Evolutionary conservation across 2,329 filamentous ascomycete genomes (phyloP), one percentile per base, ranked within the genome.

Genomic region (Ceratocystis huliohia): DNA sequence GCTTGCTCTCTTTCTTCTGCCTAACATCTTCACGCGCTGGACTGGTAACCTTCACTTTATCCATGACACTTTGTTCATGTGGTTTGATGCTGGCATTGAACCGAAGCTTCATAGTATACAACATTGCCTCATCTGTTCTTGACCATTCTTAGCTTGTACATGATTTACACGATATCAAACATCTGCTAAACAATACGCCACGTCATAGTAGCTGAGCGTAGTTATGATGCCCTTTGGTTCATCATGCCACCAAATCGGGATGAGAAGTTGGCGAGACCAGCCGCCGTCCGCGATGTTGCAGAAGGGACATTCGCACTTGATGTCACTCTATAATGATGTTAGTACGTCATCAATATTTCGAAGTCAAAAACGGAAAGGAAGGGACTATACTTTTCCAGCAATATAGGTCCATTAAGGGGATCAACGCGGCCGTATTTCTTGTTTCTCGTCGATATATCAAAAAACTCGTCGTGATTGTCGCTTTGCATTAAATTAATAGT

Each of bases 381-480:
- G 5, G 72, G 3, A 41, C 10, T 81, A 70, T 81, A 90, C 88
- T 99, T 99, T 78, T 97, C 93, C n/a, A 99, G 76, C 69, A 99
- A 74, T 50, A 90, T 80, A 0, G 92, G 91, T 0, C 93, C 94
- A 74, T 95, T 95, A 74, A 95, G 81, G 64, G 90, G 88, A 76
- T 97, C 91, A 44, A 99, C 95, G 65, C 91, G 87, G 17, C 91
- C 89, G 74, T 96, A 99, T 74, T 96, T 95, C 78, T 89, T 92
- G 76, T 96, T 96, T 64, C 91, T 81, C 15, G 88, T 89, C 4
- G 88, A 88, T 63, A 94, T 88, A 73, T 99, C 94, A 74, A 94
- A 99, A 75, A 96, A 99, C 75, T 97, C 93, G 70, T 97, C 92
- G n/a, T 90, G 85, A 71, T 96, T 96, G 50, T 96, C 91, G 1